Evolutionary conservation across 148 eudicot species (phyloP).

Genomic region (Spergularia marina): DNA sequence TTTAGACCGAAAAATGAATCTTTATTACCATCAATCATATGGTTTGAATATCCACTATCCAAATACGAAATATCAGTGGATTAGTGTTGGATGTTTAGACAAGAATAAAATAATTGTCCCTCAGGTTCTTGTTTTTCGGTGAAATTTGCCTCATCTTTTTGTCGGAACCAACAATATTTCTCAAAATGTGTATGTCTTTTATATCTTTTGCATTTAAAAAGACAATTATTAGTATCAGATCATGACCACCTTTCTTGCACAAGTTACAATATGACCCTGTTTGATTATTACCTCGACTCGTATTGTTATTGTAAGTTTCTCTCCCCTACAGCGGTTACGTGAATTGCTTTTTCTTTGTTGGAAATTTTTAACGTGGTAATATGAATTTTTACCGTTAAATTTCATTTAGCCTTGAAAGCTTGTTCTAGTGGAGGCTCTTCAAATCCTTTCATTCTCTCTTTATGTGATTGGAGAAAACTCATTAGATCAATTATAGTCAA

Average conservation of each 20-base stretch:
- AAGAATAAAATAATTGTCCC: not conserved
- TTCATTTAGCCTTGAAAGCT: too few species aligned
- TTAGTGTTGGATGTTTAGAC: not conserved
- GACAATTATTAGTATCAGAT: not conserved
- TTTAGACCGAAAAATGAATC: not conserved
- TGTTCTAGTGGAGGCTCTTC: too few species aligned
- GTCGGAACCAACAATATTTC: not conserved
- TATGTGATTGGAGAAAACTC: too few species aligned
- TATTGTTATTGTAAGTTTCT: too few species aligned
- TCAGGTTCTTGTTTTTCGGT: not conserved
- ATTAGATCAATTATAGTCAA: too few species aligned
- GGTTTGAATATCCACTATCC: not conserved
- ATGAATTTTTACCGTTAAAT: too few species aligned
- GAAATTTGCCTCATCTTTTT: conserved; percentile 12
- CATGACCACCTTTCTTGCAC: not conserved
- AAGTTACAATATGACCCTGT: not conserved
- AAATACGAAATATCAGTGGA: not conserved
- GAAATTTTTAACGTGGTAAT: too few species aligned
- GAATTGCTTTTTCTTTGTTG: too few species aligned
- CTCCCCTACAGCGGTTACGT: too few species aligned
- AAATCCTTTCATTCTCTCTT: too few species aligned
- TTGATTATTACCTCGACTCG: not conserved
- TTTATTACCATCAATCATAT: not conserved
- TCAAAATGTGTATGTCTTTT: not conserved
- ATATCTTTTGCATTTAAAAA: not conserved